Percentiles rank a stretch among this genome's conserved stretches.
Evolutionary conservation across 1,284 basidiomycete species (phyloP).

Genomic region (Apiotrichum akiyoshidainum): DNA sequence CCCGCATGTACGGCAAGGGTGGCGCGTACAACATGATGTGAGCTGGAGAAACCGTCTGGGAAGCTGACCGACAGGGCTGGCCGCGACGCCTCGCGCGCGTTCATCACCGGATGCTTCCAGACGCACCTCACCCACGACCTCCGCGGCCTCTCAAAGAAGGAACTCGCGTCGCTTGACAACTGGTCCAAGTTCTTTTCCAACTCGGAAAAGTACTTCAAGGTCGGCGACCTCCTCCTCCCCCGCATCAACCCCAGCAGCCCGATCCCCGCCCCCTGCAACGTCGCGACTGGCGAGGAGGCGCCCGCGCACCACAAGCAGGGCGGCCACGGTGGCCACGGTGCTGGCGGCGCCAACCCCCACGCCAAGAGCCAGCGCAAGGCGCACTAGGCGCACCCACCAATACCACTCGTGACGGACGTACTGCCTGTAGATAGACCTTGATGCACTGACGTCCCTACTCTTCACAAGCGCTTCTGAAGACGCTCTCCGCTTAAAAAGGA

Average conservation of each 20-base stretch:
- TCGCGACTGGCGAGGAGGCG: slow-evolving; percentile 13
- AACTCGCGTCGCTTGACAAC: slow-evolving; percentile 69
- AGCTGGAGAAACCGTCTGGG: neutral
- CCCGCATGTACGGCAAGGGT: slow-evolving; percentile 52
- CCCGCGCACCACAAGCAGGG: slow-evolving; percentile 13
- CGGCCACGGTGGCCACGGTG: neutral
- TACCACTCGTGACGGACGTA: no score
- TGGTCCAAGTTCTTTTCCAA: slow-evolving; percentile 87
- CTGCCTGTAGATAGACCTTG: no score
- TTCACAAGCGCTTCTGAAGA: no score
- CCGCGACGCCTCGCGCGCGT: slow-evolving; percentile 79
- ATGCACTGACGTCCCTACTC: no score
- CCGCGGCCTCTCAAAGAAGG: slow-evolving; percentile 69
- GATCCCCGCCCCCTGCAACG: slow-evolving; percentile 56
- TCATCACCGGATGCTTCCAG: slow-evolving; percentile 87
- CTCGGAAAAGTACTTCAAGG: slow-evolving; percentile 70
- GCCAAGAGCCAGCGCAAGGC: neutral
- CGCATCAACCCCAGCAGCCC: slow-evolving; percentile 74
- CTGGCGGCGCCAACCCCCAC: neutral
- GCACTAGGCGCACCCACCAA: no score
- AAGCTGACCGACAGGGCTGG: slow-evolving; percentile 59
- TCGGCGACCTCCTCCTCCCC: slow-evolving; percentile 59
- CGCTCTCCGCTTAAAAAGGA: no score
- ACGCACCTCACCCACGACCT: slow-evolving; percentile 82
- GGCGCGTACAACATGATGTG: slow-evolving; percentile 46